A percentile compares a stretch with the other conserved stretches of the same genome.
phyloP scores from a whole-genome alignment of 805 yeast species.

The Starmerella geochares region DNA sequence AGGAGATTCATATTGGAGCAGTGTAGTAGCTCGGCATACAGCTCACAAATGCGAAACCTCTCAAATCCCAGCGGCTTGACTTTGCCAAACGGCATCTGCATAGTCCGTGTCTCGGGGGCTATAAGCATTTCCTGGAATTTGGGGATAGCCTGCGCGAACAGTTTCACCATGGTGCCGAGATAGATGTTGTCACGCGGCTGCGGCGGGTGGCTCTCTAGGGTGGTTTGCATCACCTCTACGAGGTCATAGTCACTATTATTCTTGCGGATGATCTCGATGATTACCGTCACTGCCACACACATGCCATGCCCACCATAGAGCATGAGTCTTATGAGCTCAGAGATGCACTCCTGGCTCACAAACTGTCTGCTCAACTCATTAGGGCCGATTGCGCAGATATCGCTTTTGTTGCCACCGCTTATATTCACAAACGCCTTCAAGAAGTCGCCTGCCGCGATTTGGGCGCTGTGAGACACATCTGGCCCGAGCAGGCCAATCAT shows the following conservation, averaged over 20 bases:
- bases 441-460: slow-evolving; percentile 91
- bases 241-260: slow-evolving; percentile 93
- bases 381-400: slow-evolving; percentile 89
- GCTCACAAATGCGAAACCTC: slow-evolving; percentile 78
- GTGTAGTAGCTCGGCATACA: slow-evolving; percentile 87
- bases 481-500: slow-evolving; percentile 65
- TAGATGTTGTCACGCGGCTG: slow-evolving; percentile 86
- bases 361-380: slow-evolving; percentile 86
- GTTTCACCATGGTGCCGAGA: slow-evolving; percentile 69
- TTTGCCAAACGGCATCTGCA: slow-evolving; percentile 56
- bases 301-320: slow-evolving; percentile 69
- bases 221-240: slow-evolving; percentile 71
- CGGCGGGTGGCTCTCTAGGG: slow-evolving; percentile 85
- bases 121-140: slow-evolving; percentile 55
- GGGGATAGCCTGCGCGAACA: slow-evolving; percentile 67
- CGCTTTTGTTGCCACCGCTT: slow-evolving; percentile 83
- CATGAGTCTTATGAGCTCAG: slow-evolving; percentile 64
- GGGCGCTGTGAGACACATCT: slow-evolving; percentile 55
- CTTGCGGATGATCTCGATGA: slow-evolving; percentile 87
- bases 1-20: slow-evolving; percentile 94
- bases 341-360: slow-evolving; percentile 62
- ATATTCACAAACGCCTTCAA: slow-evolving; percentile 87
- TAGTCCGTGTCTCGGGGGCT: slow-evolving; percentile 28
- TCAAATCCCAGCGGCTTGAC: slow-evolving; percentile 80
- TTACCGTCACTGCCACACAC: slow-evolving; percentile 87